Conservation (phyloP, 1,284 basidiomycete genomes). For the Moniliophthora roreri region DNA sequence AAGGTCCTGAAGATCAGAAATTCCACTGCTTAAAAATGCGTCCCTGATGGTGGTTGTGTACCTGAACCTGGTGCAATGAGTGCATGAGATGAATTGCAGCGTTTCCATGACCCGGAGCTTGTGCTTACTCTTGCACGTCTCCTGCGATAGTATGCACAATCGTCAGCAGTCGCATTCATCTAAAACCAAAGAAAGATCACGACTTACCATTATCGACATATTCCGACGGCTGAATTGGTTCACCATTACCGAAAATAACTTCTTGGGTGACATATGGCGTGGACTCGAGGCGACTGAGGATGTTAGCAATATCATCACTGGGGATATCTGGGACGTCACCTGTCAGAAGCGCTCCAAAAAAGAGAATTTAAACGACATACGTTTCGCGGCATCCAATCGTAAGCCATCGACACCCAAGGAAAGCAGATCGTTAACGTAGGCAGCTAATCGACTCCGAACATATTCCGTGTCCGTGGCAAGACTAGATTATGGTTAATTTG, state of each 20-base stretch:
- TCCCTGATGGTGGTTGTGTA: conserved; percentile 53
- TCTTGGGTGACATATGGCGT: conserved; percentile 60
- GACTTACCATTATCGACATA: conserved; percentile 51
- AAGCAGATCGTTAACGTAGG: conserved; percentile 60
- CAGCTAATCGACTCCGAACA: conserved; percentile 51
- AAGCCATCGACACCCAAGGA: conserved; percentile 65
- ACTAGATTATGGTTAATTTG: conserved; percentile 26
- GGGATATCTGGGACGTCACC: conserved; percentile 47
- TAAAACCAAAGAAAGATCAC: not conserved
- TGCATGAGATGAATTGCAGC: not conserved
- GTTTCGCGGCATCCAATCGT: conserved; percentile 67
- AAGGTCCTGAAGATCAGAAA: conserved; percentile 54
- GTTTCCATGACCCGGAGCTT: not conserved
- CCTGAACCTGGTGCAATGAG: conserved; percentile 48
- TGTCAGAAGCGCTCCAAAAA: not conserved
- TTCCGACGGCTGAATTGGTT: conserved; percentile 54
- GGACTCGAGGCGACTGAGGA: conserved; percentile 41
- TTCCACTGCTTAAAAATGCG: conserved; percentile 51
- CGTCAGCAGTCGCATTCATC: not conserved
- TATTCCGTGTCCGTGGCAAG: conserved; percentile 62
- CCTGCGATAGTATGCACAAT: conserved; percentile 29
- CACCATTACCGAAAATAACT: conserved; percentile 52
- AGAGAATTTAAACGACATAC: conserved; percentile 39
- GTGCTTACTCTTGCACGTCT: conserved; percentile 63
- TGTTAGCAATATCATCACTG: conserved; percentile 52